phyloP scores from a whole-genome alignment of 2,329 filamentous ascomycete genomes.

The Xylaria sp. region DNA sequence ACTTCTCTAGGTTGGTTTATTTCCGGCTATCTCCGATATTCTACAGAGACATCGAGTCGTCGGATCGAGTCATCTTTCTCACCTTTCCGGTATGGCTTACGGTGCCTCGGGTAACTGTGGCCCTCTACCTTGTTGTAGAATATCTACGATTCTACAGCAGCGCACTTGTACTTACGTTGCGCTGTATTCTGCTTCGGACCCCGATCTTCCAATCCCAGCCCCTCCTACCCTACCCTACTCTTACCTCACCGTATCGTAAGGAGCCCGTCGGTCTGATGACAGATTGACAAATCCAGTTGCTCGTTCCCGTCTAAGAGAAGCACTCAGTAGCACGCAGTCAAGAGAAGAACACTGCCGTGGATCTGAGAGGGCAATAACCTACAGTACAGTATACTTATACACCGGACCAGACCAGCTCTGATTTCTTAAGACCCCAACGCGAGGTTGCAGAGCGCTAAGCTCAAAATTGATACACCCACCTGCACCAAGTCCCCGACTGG shows the following conservation, averaged over 20 bases:
- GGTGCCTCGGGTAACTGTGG: neutral
- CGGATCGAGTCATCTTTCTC: constrained; percentile 19
- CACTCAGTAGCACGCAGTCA: no score
- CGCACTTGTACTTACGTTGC: no score
- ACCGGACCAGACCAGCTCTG: neutral
- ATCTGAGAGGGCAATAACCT: neutral
- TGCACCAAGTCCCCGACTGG: neutral
- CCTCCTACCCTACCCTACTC: constrained; percentile 10
- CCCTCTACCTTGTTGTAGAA: neutral
- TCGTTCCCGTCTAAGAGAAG: constrained; percentile 7
- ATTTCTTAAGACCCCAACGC: neutral
- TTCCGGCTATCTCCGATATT: constrained; percentile 2
- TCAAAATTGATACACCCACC: neutral
- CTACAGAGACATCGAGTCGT: no score
- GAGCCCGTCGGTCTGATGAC: constrained; percentile 16
- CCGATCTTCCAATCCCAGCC: constrained; percentile 28
- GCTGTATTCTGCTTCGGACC: constrained; percentile 13
- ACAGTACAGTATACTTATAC: neutral
- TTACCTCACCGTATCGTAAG: constrained; percentile 1
- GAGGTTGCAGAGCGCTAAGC: neutral
- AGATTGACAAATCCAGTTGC: constrained; percentile 6
- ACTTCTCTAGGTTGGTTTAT: neutral
- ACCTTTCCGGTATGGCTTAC: neutral
- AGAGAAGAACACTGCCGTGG: neutral
- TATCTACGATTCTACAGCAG: neutral